Conservation (phyloP, 768 basidiomycete genomes). For the Mycena floridula region DNA sequence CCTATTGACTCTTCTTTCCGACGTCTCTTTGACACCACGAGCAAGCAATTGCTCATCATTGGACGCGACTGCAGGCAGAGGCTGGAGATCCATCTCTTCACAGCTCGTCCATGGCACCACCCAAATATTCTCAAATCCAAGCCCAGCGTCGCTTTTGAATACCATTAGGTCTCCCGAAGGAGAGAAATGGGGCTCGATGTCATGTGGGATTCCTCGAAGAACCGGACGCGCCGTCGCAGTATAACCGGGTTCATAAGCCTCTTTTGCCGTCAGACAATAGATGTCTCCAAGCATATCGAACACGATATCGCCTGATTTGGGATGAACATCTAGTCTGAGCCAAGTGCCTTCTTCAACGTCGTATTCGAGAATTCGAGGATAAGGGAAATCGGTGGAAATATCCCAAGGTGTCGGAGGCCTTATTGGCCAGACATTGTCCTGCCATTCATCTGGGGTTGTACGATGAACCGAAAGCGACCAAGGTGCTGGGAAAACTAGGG, state of each 20-base stretch:
- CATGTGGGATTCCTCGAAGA: constrained; percentile 59
- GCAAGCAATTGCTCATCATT: constrained; percentile 23
- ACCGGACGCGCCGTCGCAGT: constrained; percentile 49
- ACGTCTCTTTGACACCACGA: constrained; percentile 45
- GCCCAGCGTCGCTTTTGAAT: constrained; percentile 66
- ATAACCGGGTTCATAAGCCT: constrained; percentile 16
- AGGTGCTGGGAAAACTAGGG: neutral
- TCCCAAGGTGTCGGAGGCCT: constrained; percentile 59
- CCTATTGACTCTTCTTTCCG: constrained; percentile 20
- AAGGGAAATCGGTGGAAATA: constrained; percentile 70
- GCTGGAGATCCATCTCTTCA: constrained; percentile 43
- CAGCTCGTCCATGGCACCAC: constrained; percentile 64
- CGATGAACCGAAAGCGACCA: neutral
- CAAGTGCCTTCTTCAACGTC: constrained; percentile 73
- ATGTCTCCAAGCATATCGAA: constrained; percentile 75
- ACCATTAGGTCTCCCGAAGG: constrained; percentile 58
- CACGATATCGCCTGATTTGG: constrained; percentile 61
- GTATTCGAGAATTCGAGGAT: constrained; percentile 59
- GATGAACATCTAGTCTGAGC: constrained; percentile 69
- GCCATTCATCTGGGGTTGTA: constrained; percentile 40
- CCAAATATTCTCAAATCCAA: constrained; percentile 76
- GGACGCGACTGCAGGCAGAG: constrained; percentile 14
- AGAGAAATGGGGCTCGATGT: constrained; percentile 70
- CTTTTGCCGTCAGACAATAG: constrained; percentile 55
- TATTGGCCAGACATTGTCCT: constrained; percentile 58